phyloP scores from a whole-genome alignment of 2,329 filamentous ascomycete genomes.

The Scedosporium minutisporum region DNA sequence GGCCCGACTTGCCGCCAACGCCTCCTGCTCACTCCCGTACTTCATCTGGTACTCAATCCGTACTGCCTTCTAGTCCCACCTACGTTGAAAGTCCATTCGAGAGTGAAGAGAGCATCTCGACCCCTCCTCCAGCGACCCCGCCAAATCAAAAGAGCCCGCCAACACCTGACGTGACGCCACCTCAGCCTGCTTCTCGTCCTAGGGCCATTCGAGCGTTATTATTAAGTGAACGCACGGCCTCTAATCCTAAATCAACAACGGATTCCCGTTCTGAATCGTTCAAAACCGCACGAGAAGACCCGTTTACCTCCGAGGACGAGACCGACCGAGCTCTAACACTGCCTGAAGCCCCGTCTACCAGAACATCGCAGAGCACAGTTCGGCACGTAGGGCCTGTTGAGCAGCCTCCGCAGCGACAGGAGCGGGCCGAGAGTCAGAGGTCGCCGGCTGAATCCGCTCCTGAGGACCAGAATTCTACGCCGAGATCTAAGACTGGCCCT shows the following conservation, averaged over 20 bases:
- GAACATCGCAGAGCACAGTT: slow-evolving; percentile 34
- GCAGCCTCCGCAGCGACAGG: slow-evolving; percentile 10
- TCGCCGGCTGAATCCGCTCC: slow-evolving; percentile 31
- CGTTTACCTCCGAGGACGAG: slow-evolving; percentile 53
- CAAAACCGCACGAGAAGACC: slow-evolving; percentile 58
- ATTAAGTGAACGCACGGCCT: slow-evolving; percentile 37
- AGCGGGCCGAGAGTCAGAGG: slow-evolving; percentile 27
- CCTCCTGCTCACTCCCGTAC: slow-evolving; percentile 51
- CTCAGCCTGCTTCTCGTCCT: slow-evolving; percentile 37
- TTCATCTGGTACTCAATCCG: slow-evolving; percentile 21
- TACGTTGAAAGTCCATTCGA: slow-evolving; percentile 2
- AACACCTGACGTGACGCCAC: slow-evolving; percentile 68
- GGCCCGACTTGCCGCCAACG: slow-evolving; percentile 49
- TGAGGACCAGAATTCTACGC: slow-evolving; percentile 28
- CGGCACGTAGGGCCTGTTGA: slow-evolving; percentile 24
- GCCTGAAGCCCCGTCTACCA: slow-evolving; percentile 26
- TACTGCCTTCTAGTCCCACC: slow-evolving; percentile 1
- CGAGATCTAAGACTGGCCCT: slow-evolving; percentile 37
- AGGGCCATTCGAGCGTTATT: slow-evolving; percentile 33
- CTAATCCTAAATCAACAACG: slow-evolving; percentile 40
- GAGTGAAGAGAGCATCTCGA: background rate
- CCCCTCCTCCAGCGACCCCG: slow-evolving; percentile 44
- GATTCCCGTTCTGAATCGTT: slow-evolving; percentile 63
- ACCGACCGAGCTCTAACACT: slow-evolving; percentile 32
- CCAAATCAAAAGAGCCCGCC: slow-evolving; percentile 58